A percentile compares a stretch with the other conserved stretches of the same genome.
Evolutionary conservation across 2,329 filamentous ascomycete species (phyloP).

Genomic region (Calonectria naviculata): DNA sequence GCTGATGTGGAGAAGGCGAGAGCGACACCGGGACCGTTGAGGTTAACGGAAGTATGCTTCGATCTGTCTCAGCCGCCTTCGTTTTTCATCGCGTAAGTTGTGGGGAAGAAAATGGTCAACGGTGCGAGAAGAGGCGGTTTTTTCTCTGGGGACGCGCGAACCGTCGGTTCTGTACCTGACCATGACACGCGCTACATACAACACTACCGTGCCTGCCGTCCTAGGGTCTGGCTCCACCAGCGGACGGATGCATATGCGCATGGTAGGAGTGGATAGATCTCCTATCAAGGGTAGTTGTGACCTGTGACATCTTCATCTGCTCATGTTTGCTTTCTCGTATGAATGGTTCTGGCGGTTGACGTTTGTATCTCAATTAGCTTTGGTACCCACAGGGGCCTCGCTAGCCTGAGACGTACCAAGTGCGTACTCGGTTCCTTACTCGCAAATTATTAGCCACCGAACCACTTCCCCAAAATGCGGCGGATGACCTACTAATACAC

Average conservation of each 20-base stretch:
- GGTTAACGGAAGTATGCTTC: not conserved
- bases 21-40: slow-evolving; percentile 25
- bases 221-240: slow-evolving; percentile 19
- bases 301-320: not conserved
- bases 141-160: slow-evolving; percentile 13
- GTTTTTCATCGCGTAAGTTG: slow-evolving; percentile 8
- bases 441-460: slow-evolving; percentile 15
- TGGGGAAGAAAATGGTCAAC: slow-evolving; percentile 18
- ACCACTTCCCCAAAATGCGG: slow-evolving; percentile 1
- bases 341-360: not conserved
- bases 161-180: slow-evolving; percentile 15
- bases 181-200: slow-evolving; percentile 11
- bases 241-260: slow-evolving; percentile 19
- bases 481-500: slow-evolving; percentile 13
- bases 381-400: not conserved
- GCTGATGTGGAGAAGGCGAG: slow-evolving; percentile 3
- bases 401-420: slow-evolving; percentile 1
- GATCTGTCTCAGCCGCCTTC: slow-evolving; percentile 18
- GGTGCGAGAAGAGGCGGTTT: slow-evolving; percentile 11
- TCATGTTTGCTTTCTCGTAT: not conserved
- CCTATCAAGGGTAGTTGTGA: not conserved
- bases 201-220: slow-evolving; percentile 3
- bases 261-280: slow-evolving; percentile 19
- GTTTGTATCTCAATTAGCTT: not conserved
- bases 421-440: slow-evolving; percentile 12